Evolutionary conservation across 345 rosid genomes (phyloP).

Genomic region (Corchorus capsularis): DNA sequence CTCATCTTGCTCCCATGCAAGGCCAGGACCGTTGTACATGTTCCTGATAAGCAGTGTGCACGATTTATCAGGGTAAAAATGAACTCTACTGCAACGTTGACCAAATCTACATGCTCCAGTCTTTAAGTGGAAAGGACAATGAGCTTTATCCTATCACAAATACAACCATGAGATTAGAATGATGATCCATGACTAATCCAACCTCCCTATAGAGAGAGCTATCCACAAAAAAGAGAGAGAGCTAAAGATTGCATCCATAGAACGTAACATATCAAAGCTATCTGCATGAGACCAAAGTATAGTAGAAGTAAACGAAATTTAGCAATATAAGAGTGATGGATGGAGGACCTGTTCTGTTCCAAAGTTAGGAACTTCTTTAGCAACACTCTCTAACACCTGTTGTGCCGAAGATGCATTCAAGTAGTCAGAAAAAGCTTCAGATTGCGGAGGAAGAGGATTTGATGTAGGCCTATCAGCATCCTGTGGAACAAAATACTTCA

Average conservation of each 20-base stretch:
- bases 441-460: constrained; percentile 88
- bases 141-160: constrained; percentile 84
- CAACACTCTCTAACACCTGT: constrained; percentile 66
- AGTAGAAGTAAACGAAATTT: neutral
- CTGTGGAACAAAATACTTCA: constrained; percentile 40
- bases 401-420: constrained; percentile 64
- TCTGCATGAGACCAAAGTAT: neutral
- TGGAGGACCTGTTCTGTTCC: constrained; percentile 85
- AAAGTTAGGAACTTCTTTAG: constrained; percentile 87
- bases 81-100: constrained; percentile 93
- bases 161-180: constrained; percentile 13
- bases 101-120: constrained; percentile 98
- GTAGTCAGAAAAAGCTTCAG: constrained; percentile 54
- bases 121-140: constrained; percentile 95
- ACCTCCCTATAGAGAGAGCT: neutral
- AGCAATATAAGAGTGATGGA: neutral
- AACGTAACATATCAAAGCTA: constrained; percentile 2
- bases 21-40: constrained; percentile 96
- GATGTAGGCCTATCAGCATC: constrained; percentile 78
- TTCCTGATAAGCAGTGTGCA: constrained; percentile 88
- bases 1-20: constrained; percentile 97
- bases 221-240: neutral
- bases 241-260: neutral
- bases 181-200: constrained; percentile 7
- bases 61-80: constrained; percentile 85